Percentiles rank a stretch among this genome's conserved stretches.
phyloP scores from a whole-genome alignment of 805 yeast genomes.

The Wickerhamiella azyma region DNA sequence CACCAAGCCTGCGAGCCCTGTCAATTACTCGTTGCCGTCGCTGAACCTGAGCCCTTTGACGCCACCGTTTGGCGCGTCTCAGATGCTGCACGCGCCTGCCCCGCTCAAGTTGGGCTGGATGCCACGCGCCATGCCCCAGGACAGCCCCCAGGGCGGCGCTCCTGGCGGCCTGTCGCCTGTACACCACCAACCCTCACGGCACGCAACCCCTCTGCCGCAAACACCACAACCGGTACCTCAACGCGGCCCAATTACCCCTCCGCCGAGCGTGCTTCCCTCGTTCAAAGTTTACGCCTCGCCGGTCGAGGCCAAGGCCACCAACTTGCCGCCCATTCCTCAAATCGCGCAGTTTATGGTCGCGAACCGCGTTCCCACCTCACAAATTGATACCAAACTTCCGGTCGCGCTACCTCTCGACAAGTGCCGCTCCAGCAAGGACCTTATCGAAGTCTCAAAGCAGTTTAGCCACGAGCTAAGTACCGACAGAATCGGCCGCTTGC shows the following conservation, averaged over 20 bases:
- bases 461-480: neutral
- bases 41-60: neutral
- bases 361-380: conserved; percentile 2
- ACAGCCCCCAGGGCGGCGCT: neutral
- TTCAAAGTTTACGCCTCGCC: neutral
- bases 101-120: neutral
- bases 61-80: neutral
- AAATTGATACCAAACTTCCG: neutral
- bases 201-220: too few relatives aligned
- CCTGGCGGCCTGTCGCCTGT: neutral
- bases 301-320: neutral
- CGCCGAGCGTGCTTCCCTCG: neutral
- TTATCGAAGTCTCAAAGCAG: conserved; percentile 3
- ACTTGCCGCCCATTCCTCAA: conserved; percentile 3
- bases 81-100: neutral
- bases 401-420: neutral
- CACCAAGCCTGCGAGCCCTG: conserved; percentile 5
- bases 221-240: too few relatives aligned
- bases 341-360: conserved; percentile 6
- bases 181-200: neutral
- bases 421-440: conserved; percentile 6
- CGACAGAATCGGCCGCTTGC: neutral
- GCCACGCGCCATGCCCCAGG: neutral
- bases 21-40: conserved; percentile 2
- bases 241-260: conserved; percentile 2